phyloP scores from a whole-genome alignment of 495 filamentous ascomycete genomes.

The Podospora tetraspora region DNA sequence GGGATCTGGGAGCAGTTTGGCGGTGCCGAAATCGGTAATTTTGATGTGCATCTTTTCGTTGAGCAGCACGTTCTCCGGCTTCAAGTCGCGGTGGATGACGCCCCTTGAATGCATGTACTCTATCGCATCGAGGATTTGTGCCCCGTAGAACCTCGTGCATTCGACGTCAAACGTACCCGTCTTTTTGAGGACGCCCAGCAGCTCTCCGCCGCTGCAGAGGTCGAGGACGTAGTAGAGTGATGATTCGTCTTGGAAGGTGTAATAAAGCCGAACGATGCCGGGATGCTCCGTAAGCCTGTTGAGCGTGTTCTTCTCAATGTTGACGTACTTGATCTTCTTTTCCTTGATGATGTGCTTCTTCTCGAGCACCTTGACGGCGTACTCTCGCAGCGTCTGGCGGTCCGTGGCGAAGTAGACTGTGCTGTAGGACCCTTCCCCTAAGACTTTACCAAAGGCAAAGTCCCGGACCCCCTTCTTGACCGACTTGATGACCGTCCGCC shows the following conservation, averaged over 20 bases:
- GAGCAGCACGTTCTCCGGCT: conserved; percentile 94
- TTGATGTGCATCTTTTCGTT: conserved; percentile 97
- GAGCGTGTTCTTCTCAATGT: conserved; percentile 97
- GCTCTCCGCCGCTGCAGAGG: conserved; percentile 85
- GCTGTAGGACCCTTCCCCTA: conserved; percentile 97
- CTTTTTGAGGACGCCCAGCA: conserved; percentile 87
- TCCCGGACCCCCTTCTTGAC: conserved; percentile 98
- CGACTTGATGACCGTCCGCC: conserved; percentile 70
- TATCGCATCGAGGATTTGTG: conserved; percentile 93
- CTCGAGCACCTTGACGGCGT: conserved; percentile 96
- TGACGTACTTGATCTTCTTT: conserved; percentile 99
- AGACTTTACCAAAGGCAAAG: conserved; percentile 85
- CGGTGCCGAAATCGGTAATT: conserved; percentile 98
- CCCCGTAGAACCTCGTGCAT: conserved; percentile 90
- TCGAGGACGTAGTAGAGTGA: conserved; percentile 97
- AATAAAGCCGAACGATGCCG: conserved; percentile 93
- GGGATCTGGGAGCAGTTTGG: conserved; percentile 76
- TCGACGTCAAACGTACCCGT: conserved; percentile 94
- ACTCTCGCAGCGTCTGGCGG: conserved; percentile 90
- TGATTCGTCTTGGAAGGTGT: conserved; percentile 96
- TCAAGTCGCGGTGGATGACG: conserved; percentile 94
- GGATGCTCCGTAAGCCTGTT: conserved; percentile 96
- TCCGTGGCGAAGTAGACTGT: conserved; percentile 94
- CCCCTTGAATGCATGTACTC: conserved; percentile 97
- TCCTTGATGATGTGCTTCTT: conserved; percentile 99